A percentile compares a stretch with the other conserved stretches of the same genome.
Conservation (phyloP, 2,329 filamentous ascomycete genomes). For the Venturia carpophila region DNA sequence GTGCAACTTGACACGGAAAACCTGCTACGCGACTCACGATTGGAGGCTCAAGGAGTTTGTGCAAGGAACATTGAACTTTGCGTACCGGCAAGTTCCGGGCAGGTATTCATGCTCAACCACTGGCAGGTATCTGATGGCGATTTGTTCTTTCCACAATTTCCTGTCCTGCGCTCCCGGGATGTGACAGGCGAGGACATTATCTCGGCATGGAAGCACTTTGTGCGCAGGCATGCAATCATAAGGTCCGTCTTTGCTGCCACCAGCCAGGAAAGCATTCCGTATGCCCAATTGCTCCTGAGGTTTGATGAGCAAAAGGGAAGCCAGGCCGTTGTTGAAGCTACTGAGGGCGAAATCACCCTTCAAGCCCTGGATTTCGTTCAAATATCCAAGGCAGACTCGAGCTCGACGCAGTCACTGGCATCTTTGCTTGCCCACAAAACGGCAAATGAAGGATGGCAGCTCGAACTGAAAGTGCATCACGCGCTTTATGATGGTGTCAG, state of each 20-base stretch:
- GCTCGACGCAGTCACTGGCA: slow-evolving; percentile 27
- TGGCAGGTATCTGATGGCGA: slow-evolving; percentile 62
- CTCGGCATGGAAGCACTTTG: slow-evolving; percentile 54
- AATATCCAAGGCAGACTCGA: background rate
- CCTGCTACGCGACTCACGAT: background rate
- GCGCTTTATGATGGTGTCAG: slow-evolving; percentile 83
- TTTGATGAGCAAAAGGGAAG: slow-evolving; percentile 22
- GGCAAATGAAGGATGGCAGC: slow-evolving; percentile 27
- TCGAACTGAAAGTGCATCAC: slow-evolving; percentile 62
- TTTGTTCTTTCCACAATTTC: slow-evolving; percentile 69
- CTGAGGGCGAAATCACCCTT: slow-evolving; percentile 17
- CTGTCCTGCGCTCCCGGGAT: slow-evolving; percentile 44
- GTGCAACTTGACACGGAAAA: background rate
- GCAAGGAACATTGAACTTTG: slow-evolving; percentile 45
- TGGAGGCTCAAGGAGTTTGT: slow-evolving; percentile 35
- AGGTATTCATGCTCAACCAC: slow-evolving; percentile 69
- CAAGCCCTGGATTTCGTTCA: background rate
- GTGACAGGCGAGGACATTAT: slow-evolving; percentile 39
- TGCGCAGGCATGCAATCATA: slow-evolving; percentile 53
- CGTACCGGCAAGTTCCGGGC: slow-evolving; percentile 66
- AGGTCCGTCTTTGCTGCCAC: slow-evolving; percentile 59
- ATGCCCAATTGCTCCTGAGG: slow-evolving; percentile 56
- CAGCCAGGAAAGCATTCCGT: slow-evolving; percentile 37
- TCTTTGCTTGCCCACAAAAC: slow-evolving; percentile 30
- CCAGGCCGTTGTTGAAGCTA: slow-evolving; percentile 20